These are phyloP conservation scores for Aureobasidium sp. DNA, from an alignment of 2,329 filamentous ascomycete genomes.

Conservation along the genomic window DNA sequence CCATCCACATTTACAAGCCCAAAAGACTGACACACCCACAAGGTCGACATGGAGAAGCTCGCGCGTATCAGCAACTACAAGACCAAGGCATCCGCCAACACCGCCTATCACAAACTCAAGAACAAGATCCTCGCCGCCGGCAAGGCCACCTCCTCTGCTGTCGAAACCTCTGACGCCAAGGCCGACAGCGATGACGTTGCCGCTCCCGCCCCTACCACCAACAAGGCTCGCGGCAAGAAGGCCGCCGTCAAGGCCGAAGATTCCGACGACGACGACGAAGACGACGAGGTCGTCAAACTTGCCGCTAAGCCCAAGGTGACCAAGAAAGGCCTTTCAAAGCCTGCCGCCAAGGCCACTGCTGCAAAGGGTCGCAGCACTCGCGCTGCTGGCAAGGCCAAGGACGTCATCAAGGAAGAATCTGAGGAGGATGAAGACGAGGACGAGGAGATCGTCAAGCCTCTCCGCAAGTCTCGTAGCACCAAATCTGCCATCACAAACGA, in stretches of 20 bases:
- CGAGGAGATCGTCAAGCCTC: not conserved
- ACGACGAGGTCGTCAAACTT: not conserved
- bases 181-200: not conserved
- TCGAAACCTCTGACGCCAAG: not conserved
- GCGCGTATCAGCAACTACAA: slow-evolving; percentile 20
- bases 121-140: slow-evolving; percentile 47
- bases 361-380: not conserved
- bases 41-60: slow-evolving; percentile 23
- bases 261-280: not conserved
- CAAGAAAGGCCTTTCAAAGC: not conserved
- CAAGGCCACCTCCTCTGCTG: not conserved
- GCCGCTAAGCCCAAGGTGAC: too few species aligned
- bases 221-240: slow-evolving; percentile 7
- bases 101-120: slow-evolving; percentile 53
- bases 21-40: not conserved
- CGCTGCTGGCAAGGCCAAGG: not conserved
- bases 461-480: not conserved
- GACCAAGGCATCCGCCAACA: slow-evolving; percentile 20
- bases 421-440: not conserved
- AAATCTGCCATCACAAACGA: too few species aligned
- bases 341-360: not conserved
- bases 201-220: not conserved
- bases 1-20: not conserved
- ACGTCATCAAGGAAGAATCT: not conserved
- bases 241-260: slow-evolving; percentile 5